Percentiles rank a stretch among this genome's conserved stretches.
phyloP scores from a whole-genome alignment of 176 grass and related monocot species.

The Coix lacrymajobi region DNA sequence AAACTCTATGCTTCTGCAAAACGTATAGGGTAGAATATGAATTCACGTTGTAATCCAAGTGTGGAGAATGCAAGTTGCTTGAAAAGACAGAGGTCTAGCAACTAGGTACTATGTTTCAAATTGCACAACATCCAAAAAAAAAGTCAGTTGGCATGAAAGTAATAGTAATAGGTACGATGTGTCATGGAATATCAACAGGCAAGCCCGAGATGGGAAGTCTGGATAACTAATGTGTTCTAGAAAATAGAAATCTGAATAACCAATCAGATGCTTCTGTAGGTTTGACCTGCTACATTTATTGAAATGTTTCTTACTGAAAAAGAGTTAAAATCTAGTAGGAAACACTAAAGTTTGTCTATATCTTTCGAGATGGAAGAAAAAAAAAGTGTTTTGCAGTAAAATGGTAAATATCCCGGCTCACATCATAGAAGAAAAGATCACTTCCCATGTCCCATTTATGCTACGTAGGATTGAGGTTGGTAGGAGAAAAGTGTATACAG shows the following conservation, averaged over 20 bases:
- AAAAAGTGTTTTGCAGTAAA: background rate
- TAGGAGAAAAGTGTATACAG: background rate
- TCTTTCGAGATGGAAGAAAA: background rate
- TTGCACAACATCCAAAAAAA: background rate
- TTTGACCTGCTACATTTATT: background rate
- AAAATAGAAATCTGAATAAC: background rate
- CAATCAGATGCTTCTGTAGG: slow-evolving; percentile 5
- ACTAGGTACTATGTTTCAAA: background rate
- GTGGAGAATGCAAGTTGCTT: background rate
- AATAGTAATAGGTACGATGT: background rate
- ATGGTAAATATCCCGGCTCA: background rate
- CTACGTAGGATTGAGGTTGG: background rate
- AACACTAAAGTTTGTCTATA: background rate
- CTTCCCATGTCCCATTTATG: background rate
- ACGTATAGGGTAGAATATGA: slow-evolving; percentile 25
- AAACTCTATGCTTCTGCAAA: slow-evolving; percentile 81
- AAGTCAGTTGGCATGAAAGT: background rate
- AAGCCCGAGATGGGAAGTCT: background rate
- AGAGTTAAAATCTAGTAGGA: background rate
- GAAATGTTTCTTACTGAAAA: background rate
- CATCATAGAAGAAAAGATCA: background rate
- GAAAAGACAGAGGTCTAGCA: background rate
- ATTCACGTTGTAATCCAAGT: background rate
- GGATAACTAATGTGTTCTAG: background rate
- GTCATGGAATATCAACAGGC: background rate